These are phyloP conservation scores for Magnolia kwangsiensis DNA, from an alignment of 164 flowering plant species.

Conservation along the genomic window DNA sequence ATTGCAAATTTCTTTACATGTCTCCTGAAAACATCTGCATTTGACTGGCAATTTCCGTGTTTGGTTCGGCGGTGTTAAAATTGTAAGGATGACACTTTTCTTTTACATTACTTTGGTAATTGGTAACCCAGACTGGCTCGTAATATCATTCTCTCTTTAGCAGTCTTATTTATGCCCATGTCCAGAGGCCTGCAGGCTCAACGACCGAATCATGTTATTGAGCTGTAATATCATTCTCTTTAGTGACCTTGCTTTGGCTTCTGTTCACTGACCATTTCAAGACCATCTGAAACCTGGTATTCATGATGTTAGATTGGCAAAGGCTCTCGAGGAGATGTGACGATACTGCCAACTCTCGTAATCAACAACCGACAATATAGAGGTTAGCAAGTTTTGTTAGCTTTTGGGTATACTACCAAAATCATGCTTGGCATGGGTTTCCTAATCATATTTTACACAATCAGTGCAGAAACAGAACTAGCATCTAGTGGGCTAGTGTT, in stretches of 20 bases:
- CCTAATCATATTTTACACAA: background rate
- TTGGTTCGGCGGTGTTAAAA: too few species aligned
- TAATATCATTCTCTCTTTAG: background rate
- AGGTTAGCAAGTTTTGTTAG: slow-evolving; percentile 37
- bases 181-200: too few species aligned
- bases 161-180: too few species aligned
- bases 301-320: slow-evolving; percentile 62
- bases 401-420: background rate
- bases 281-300: background rate
- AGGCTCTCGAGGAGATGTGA: slow-evolving; percentile 92
- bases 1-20: too few species aligned
- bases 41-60: too few species aligned
- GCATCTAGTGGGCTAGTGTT: background rate
- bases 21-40: too few species aligned
- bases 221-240: background rate
- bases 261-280: background rate
- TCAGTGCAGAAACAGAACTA: background rate
- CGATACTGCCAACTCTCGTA: slow-evolving; percentile 94
- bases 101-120: too few species aligned
- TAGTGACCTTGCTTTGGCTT: background rate
- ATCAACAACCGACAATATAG: slow-evolving; percentile 87
- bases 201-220: too few species aligned
- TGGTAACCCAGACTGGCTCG: too few species aligned
- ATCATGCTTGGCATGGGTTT: background rate
- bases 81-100: too few species aligned